phyloP scores from a whole-genome alignment of 192 early-diverging fungal genomes.

The Coemansia sp. region DNA sequence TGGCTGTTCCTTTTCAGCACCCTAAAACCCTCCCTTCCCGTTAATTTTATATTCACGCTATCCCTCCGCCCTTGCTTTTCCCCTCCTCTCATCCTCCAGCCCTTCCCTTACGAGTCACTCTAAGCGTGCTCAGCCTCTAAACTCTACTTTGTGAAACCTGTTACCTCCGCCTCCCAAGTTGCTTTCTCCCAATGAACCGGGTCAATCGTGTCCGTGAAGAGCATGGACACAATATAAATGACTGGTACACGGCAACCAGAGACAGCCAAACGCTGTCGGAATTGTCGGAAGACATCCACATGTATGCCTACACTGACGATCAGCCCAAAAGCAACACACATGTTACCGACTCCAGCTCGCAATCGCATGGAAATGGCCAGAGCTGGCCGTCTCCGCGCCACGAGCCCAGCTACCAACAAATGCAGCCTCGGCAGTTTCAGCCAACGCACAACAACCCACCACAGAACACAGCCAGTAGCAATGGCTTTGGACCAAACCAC shows the following conservation, averaged over 20 bases:
- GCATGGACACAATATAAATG: constrained; percentile 26
- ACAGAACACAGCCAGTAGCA: constrained; percentile 3
- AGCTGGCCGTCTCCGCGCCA: constrained; percentile 5
- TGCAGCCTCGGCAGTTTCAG: constrained; percentile 12
- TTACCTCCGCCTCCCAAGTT: neutral
- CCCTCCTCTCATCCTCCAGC: neutral
- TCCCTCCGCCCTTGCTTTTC: neutral
- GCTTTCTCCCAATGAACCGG: constrained; percentile 1
- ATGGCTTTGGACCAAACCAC: neutral
- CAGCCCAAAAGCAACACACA: neutral
- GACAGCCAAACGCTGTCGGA: constrained; percentile 25
- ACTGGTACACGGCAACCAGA: constrained; percentile 43
- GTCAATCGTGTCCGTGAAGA: constrained; percentile 11
- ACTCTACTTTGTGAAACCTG: too few relatives aligned
- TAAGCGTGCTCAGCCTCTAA: too few relatives aligned
- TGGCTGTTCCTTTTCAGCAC: neutral
- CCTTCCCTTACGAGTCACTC: too few relatives aligned
- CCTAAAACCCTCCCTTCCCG: neutral
- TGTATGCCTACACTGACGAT: constrained; percentile 8
- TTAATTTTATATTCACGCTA: neutral
- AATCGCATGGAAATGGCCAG: neutral
- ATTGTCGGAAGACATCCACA: constrained; percentile 16
- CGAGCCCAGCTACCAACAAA: constrained; percentile 9
- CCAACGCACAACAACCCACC: constrained; percentile 11
- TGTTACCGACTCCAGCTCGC: neutral